Conservation (phyloP, 768 basidiomycete species). For the Glaciozyma martinii region DNA sequence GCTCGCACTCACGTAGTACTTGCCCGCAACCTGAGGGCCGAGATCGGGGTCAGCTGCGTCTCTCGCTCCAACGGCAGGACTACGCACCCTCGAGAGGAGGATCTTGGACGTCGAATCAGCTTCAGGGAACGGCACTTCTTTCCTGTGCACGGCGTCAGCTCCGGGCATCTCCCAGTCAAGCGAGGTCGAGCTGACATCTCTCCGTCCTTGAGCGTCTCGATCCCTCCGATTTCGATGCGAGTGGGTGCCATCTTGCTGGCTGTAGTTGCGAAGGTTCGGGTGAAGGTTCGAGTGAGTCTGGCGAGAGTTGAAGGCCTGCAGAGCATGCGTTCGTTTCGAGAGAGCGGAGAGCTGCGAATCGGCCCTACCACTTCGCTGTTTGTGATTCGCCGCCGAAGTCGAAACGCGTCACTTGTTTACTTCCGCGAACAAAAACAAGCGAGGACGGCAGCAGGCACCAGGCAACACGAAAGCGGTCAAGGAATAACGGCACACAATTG, state of each 20-base stretch:
- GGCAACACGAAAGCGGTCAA: no score
- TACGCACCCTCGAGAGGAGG: constrained; percentile 55
- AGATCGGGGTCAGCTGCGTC: not conserved
- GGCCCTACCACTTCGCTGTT: no score
- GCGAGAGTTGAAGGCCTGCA: no score
- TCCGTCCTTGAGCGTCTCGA: constrained; percentile 55
- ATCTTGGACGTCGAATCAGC: constrained; percentile 69
- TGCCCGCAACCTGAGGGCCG: not conserved
- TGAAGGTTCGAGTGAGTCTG: no score
- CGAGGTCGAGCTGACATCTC: constrained; percentile 48
- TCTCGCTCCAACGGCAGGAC: not conserved
- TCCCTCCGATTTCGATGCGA: constrained; percentile 20
- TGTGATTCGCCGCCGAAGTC: no score
- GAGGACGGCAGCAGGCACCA: no score
- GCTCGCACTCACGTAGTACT: constrained; percentile 40
- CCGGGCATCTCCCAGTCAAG: not conserved
- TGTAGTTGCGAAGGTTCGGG: no score
- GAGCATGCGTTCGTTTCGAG: no score
- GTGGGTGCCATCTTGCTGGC: not conserved
- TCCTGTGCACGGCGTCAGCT: constrained; percentile 47
- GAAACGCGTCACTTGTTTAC: no score
- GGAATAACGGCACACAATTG: no score
- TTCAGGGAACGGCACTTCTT: constrained; percentile 50
- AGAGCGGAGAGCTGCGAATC: no score
- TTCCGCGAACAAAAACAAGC: no score